phyloP scores from a whole-genome alignment of 495 filamentous ascomycete genomes.

The Xylaria sp. region DNA sequence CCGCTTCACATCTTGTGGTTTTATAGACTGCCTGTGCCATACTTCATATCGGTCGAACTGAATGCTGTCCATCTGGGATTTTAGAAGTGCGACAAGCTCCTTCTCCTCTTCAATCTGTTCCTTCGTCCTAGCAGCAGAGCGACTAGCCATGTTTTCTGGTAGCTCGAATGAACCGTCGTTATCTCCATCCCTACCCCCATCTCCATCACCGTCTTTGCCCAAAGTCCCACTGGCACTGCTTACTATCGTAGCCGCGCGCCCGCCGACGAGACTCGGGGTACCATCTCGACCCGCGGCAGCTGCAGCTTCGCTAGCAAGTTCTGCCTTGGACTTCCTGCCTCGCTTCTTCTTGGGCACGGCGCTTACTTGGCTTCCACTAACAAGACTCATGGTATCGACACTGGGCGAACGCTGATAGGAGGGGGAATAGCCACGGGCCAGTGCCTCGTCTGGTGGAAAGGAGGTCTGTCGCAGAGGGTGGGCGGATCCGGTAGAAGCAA shows the following conservation, averaged over 20 bases:
- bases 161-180: slow-evolving; percentile 71
- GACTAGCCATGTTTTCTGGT: slow-evolving; percentile 64
- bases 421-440: slow-evolving; percentile 47
- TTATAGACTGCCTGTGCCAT: slow-evolving; percentile 73
- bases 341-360: slow-evolving; percentile 64
- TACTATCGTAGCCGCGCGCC: slow-evolving; percentile 54
- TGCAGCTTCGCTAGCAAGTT: slow-evolving; percentile 58
- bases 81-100: slow-evolving; percentile 64
- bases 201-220: slow-evolving; percentile 51
- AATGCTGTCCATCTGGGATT: slow-evolving; percentile 68
- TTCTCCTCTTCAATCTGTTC: slow-evolving; percentile 76
- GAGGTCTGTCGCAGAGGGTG: slow-evolving; percentile 91
- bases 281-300: slow-evolving; percentile 44
- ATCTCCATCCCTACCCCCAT: slow-evolving; percentile 65
- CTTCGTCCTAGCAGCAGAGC: slow-evolving; percentile 59
- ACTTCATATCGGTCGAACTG: slow-evolving; percentile 77
- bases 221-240: slow-evolving; percentile 49
- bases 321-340: slow-evolving; percentile 70
- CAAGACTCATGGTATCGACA: slow-evolving; percentile 67
- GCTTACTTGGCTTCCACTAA: slow-evolving; percentile 71
- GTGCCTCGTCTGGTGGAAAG: slow-evolving; percentile 69
- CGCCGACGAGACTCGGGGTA: slow-evolving; percentile 56
- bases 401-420: slow-evolving; percentile 68
- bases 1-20: slow-evolving; percentile 55
- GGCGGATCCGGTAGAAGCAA: slow-evolving; percentile 54